These are phyloP conservation scores for Larix sibirica DNA, from an alignment of 83 land plant genomes.

Conservation along the genomic window DNA sequence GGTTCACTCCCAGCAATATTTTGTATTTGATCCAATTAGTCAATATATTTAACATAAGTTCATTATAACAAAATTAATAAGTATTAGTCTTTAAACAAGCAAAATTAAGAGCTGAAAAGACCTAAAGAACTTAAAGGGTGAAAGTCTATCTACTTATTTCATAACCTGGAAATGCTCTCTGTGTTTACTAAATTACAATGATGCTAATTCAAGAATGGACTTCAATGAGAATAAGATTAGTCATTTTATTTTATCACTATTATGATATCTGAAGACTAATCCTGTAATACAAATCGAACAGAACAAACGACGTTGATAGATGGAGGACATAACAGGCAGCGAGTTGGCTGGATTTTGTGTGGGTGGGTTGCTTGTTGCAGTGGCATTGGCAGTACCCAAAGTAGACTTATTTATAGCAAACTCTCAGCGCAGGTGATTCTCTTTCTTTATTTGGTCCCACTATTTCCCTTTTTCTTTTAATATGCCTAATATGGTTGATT, in stretches of 20 bases:
- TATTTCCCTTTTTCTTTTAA: neutral
- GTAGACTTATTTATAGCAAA: constrained; percentile 78
- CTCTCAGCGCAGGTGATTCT: constrained; percentile 64
- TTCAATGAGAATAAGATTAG: neutral
- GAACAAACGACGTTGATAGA: constrained; percentile 10
- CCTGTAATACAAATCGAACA: neutral
- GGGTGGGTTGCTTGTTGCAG: constrained; percentile 61
- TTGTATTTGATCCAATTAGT: neutral
- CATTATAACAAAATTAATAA: neutral
- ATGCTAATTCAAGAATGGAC: neutral
- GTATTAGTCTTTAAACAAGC: neutral
- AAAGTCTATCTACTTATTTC: neutral
- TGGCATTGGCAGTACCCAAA: constrained; percentile 80
- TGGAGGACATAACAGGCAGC: constrained; percentile 66
- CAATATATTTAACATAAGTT: neutral
- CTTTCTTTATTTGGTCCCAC: neutral
- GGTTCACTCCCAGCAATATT: neutral
- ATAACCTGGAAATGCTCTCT: neutral
- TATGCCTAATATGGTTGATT: neutral
- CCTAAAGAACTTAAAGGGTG: neutral
- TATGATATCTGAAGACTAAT: neutral
- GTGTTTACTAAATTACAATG: neutral
- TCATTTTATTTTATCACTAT: neutral
- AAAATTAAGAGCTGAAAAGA: neutral
- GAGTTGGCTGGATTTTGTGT: constrained; percentile 84